phyloP scores from a whole-genome alignment of 805 yeast genomes.

The Ogataea saltuana region DNA sequence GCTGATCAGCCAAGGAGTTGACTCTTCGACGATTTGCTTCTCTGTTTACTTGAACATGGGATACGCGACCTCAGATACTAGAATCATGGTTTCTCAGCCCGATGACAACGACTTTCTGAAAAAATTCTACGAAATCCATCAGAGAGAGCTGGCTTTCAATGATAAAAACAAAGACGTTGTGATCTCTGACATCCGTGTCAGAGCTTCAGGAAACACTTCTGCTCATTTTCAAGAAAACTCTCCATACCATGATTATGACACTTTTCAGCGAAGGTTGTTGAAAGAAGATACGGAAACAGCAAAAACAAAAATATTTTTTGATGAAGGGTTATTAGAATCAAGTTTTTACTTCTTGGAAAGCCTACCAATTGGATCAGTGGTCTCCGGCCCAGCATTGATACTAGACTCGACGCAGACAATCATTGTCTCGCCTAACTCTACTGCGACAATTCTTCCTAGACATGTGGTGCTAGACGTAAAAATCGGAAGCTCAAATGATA shows the following conservation, averaged over 20 bases:
- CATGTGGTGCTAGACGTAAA: slow-evolving; percentile 35
- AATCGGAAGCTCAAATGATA: slow-evolving; percentile 35
- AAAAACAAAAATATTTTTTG: slow-evolving; percentile 45
- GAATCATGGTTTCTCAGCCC: slow-evolving; percentile 31
- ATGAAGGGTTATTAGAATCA: slow-evolving; percentile 25
- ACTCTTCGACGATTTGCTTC: slow-evolving; percentile 8
- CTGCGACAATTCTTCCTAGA: slow-evolving; percentile 36
- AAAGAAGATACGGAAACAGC: slow-evolving; percentile 56
- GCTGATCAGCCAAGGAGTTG: slow-evolving; percentile 30
- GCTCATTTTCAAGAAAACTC: slow-evolving; percentile 14
- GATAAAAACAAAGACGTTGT: slow-evolving; percentile 29
- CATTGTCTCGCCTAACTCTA: slow-evolving; percentile 36
- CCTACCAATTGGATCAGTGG: slow-evolving; percentile 48
- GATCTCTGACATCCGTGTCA: slow-evolving; percentile 41
- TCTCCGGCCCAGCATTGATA: slow-evolving; percentile 49
- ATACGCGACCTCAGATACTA: slow-evolving; percentile 36
- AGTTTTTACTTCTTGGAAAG: slow-evolving; percentile 50
- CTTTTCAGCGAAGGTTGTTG: slow-evolving; percentile 72
- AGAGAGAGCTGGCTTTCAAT: slow-evolving; percentile 37
- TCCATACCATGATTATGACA: slow-evolving; percentile 29
- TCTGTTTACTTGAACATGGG: slow-evolving; percentile 63
- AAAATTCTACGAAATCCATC: slow-evolving; percentile 31
- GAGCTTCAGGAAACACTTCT: slow-evolving; percentile 74
- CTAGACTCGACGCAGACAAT: slow-evolving; percentile 41
- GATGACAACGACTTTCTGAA: slow-evolving; percentile 23